Base-by-base conservation (phyloP, 1,284 basidiomycete genomes). In the Stygiomarasmius scandens region DNA sequence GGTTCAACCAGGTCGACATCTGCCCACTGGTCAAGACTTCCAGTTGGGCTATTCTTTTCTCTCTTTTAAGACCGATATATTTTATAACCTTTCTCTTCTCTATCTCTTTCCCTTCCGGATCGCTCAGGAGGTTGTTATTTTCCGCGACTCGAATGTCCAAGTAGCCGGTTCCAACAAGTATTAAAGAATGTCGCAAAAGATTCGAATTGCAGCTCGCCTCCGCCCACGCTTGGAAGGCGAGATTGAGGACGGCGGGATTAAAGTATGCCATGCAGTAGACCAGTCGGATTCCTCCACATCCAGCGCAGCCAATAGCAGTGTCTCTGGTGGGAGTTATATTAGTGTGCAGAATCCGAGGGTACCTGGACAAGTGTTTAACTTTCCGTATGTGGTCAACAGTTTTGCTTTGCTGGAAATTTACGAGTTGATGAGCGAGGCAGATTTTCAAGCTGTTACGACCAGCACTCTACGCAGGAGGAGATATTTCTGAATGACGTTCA, bases 401-500 rank as follows among this genome's bases (percentile, higher is more conserved):
- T 32, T 32, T 12, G 29, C 29, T 32, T 12, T 6, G 5, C 12
- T 32, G 29, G 29, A 32, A 32, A 32, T 32, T 32, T 32, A 32
- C 29, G 5, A n/a, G n/a, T n/a, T n/a, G n/a, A n/a, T n/a, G n/a
- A n/a, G n/a, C n/a, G n/a, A n/a, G n/a, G n/a, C 58, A 89, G 88
- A 44, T 84, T 91, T 62, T 78, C 86, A 24, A 89, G 85, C 51
- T 89, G 86, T 65, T 90, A 90, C 64, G 87, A 82, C 62, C 78
- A 84, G 56, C 67, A 71, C 44, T 84, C 89, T 14, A 82, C 77
- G 0, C 89, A 92, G 63, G 82, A 87, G 52, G 81, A 88, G 62
- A 87, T 92, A 58, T 92, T 89, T 61, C 71, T 76, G 44, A 81
- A 80, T 55, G 89, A 92, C 61, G 87, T 92, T 9, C 77, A 78